Conservation (phyloP, 345 rosid species). For the Populus deltoides region DNA sequence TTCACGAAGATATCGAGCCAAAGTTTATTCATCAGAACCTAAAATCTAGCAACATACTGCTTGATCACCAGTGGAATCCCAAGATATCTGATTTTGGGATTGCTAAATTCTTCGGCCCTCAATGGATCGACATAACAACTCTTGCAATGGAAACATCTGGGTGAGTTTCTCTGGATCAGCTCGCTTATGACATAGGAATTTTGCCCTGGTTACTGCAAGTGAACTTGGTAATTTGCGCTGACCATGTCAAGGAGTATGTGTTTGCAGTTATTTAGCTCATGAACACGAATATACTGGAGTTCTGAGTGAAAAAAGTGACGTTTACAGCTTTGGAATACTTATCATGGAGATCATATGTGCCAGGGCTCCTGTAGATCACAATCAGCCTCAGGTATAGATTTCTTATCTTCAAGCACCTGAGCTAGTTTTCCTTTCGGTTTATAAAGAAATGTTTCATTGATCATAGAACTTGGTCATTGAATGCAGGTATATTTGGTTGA, state of each 20-base stretch:
- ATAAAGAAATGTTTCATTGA: not conserved
- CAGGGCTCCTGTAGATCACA: constrained; percentile 47
- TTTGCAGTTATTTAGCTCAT: constrained; percentile 32
- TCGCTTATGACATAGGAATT: not conserved
- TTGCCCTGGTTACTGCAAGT: not conserved
- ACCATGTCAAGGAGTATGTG: not conserved
- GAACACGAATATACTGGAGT: constrained; percentile 25
- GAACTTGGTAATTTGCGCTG: not conserved
- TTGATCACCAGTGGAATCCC: constrained; percentile 74
- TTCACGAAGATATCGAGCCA: constrained; percentile 69
- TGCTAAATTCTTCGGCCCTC: constrained; percentile 26
- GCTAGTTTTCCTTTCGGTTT: not conserved
- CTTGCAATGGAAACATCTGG: constrained; percentile 20
- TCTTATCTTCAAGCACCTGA: not conserved
- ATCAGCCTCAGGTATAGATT: constrained; percentile 41
- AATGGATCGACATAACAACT: constrained; percentile 14
- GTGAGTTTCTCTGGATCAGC: constrained; percentile 12
- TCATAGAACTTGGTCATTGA: not conserved
- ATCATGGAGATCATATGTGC: constrained; percentile 73
- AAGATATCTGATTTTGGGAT: constrained; percentile 61
- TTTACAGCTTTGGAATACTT: constrained; percentile 66
- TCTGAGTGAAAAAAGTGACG: constrained; percentile 44
- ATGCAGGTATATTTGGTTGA: constrained; percentile 51
- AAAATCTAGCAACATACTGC: constrained; percentile 62
- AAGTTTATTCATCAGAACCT: constrained; percentile 51